phyloP scores from a whole-genome alignment of 208 protist genomes.

The Tritrichomonas musculus region DNA sequence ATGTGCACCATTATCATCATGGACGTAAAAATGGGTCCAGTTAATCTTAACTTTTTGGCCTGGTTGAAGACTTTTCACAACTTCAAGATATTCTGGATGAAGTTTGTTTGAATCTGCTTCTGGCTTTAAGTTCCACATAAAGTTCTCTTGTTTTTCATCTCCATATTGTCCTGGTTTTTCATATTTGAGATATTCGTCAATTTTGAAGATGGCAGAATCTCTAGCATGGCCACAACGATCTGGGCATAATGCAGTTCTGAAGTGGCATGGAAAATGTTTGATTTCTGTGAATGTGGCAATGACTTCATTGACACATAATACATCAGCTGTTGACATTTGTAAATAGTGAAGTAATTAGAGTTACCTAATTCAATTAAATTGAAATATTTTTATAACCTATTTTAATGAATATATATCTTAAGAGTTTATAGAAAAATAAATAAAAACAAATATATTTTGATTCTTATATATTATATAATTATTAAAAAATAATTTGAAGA shows the following conservation, averaged over 20 bases:
- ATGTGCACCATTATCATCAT: background rate
- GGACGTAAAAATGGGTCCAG: background rate
- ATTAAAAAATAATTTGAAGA: too few species aligned
- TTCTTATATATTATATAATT: too few species aligned
- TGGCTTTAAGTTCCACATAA: background rate
- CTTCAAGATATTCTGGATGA: too few species aligned
- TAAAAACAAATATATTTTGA: too few species aligned
- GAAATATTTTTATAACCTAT: too few species aligned
- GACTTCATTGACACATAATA: background rate
- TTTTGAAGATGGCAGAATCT: background rate
- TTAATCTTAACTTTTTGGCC: background rate
- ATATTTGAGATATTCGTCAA: background rate
- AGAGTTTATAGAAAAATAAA: too few species aligned
- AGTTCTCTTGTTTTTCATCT: background rate
- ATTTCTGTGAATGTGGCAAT: background rate
- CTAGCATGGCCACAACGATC: background rate
- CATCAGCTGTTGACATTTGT: background rate
- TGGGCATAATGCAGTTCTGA: background rate
- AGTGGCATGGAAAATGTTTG: background rate
- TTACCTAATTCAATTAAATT: too few species aligned
- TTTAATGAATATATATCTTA: too few species aligned
- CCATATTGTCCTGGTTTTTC: background rate
- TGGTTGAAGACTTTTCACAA: background rate
- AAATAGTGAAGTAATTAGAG: too few species aligned
- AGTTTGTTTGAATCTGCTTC: too few species aligned